Conservation (phyloP, 768 basidiomycete species). For the Tricholoma hemisulphureum region DNA sequence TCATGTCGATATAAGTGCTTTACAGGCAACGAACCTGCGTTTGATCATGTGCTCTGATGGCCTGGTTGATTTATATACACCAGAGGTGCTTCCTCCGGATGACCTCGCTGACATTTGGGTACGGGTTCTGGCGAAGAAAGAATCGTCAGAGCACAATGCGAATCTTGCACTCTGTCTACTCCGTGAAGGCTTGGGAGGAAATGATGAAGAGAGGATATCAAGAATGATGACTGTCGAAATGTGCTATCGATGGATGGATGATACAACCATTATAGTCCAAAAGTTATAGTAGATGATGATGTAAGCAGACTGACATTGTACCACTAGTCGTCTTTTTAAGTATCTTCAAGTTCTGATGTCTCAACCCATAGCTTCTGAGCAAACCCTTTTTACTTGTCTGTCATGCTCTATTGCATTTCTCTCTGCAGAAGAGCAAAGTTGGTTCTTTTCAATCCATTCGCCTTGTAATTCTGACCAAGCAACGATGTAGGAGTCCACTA, state of each 20-base stretch:
- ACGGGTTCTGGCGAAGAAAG: constrained; percentile 24
- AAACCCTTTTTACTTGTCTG: constrained; percentile 76
- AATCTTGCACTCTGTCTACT: constrained; percentile 43
- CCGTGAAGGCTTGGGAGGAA: constrained; percentile 44
- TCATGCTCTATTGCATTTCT: constrained; percentile 88
- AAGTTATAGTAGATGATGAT: constrained; percentile 24
- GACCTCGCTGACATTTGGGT: constrained; percentile 37
- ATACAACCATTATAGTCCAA: constrained; percentile 50
- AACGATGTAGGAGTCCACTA: constrained; percentile 71
- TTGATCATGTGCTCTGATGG: constrained; percentile 56
- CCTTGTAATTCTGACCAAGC: not conserved
- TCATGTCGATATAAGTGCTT: constrained; percentile 32
- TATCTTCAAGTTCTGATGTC: no score
- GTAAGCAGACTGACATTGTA: not conserved
- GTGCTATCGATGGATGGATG: constrained; percentile 53
- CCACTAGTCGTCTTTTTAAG: no score
- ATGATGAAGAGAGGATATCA: constrained; percentile 40
- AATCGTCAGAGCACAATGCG: constrained; percentile 18
- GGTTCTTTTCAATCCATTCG: constrained; percentile 22
- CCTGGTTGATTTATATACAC: constrained; percentile 44
- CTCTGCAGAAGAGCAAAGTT: constrained; percentile 80
- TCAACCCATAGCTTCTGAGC: constrained; percentile 17
- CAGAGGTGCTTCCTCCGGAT: constrained; percentile 27
- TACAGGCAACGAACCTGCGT: constrained; percentile 24
- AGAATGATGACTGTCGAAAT: constrained; percentile 49